Percentiles rank a stretch among this genome's conserved stretches.
Conservation (phyloP, 2,329 filamentous ascomycete genomes). For the Plectosphaerella plurivora region DNA sequence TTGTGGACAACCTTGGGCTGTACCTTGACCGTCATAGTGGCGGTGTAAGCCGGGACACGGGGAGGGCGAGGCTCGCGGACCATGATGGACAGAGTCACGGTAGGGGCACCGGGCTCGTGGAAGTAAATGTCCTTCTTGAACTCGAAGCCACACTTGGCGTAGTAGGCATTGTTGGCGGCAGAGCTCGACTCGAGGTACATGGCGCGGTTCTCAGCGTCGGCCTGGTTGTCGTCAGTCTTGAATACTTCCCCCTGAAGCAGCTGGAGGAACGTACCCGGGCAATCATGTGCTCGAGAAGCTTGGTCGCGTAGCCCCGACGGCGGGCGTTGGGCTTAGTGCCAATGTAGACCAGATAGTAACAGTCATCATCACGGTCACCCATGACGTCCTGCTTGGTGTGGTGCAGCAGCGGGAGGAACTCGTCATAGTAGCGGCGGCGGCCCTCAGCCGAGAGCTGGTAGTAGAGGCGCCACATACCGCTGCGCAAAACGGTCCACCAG, state of each 20-base stretch:
- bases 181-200: constrained; percentile 80
- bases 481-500: constrained; percentile 66
- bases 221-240: constrained; percentile 31
- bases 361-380: constrained; percentile 60
- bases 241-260: no score
- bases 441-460: constrained; percentile 72
- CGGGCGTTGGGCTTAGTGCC: constrained; percentile 68
- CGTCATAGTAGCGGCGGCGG: constrained; percentile 68
- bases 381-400: constrained; percentile 66
- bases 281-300: constrained; percentile 67
- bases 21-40: constrained; percentile 26
- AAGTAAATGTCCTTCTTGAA: constrained; percentile 59
- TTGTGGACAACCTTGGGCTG: constrained; percentile 24
- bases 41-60: constrained; percentile 19
- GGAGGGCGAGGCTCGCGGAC: constrained; percentile 61
- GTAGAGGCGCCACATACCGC: constrained; percentile 72
- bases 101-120: constrained; percentile 45
- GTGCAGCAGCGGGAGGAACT: constrained; percentile 72
- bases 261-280: constrained; percentile 41
- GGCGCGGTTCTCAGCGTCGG: constrained; percentile 62
- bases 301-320: constrained; percentile 68
- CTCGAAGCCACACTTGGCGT: constrained; percentile 71
- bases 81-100: constrained; percentile 74
- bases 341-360: constrained; percentile 81
- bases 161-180: constrained; percentile 63